phyloP scores from a whole-genome alignment of 805 yeast species.

The Ogataea minuta region DNA sequence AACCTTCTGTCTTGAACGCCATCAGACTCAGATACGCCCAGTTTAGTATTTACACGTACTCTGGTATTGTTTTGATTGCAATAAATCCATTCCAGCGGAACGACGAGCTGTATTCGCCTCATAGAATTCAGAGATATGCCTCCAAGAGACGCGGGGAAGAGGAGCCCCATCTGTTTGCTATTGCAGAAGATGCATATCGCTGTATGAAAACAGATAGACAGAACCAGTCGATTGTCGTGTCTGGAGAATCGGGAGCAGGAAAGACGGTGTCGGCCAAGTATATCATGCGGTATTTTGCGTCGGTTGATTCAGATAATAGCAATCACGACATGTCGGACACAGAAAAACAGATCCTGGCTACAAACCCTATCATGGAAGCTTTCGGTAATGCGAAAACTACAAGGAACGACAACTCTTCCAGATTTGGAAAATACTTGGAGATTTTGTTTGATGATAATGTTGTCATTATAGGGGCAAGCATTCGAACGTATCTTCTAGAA shows the following conservation, averaged over 20 bases:
- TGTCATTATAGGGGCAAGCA: slow-evolving; percentile 89
- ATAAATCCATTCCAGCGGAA: slow-evolving; percentile 93
- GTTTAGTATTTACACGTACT: slow-evolving; percentile 88
- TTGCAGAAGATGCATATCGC: slow-evolving; percentile 96
- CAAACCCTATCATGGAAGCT: slow-evolving; percentile 96
- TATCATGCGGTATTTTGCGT: slow-evolving; percentile 96
- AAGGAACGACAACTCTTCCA: slow-evolving; percentile 94
- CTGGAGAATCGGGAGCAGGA: slow-evolving; percentile 99
- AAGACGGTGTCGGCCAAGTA: slow-evolving; percentile 96
- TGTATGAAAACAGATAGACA: slow-evolving; percentile 83
- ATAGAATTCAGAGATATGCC: slow-evolving; percentile 91
- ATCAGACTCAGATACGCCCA: slow-evolving; percentile 86
- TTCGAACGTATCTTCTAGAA: slow-evolving; percentile 88
- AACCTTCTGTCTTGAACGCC: slow-evolving; percentile 95
- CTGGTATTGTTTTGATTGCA: slow-evolving; percentile 95
- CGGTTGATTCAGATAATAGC: slow-evolving; percentile 64
- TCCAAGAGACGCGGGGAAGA: slow-evolving; percentile 91
- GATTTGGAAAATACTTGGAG: slow-evolving; percentile 95
- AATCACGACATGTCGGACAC: slow-evolving; percentile 77
- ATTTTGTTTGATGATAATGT: slow-evolving; percentile 75
- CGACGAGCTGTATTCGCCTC: slow-evolving; percentile 87
- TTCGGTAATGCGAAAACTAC: slow-evolving; percentile 98
- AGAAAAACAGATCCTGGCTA: slow-evolving; percentile 92
- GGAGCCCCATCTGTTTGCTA: slow-evolving; percentile 96
- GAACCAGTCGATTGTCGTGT: slow-evolving; percentile 94